Conservation (phyloP, 495 filamentous ascomycete species). For the Daldinia vernicosa region DNA sequence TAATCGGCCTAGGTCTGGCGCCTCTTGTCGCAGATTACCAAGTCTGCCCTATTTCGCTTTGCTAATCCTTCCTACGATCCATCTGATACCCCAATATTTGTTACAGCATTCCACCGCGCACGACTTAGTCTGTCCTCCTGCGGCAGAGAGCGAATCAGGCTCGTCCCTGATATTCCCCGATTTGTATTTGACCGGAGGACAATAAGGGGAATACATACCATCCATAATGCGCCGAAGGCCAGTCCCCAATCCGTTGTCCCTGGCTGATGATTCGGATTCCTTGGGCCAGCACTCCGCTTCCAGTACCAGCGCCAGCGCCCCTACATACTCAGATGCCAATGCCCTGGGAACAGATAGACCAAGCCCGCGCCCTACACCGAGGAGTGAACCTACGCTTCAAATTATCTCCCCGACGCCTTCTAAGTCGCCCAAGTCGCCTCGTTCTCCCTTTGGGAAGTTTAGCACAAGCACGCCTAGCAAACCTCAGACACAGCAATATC, state of each 20-base stretch:
- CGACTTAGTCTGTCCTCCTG: constrained; percentile 47
- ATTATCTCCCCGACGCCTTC: constrained; percentile 50
- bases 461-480: constrained; percentile 37
- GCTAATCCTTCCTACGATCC: constrained; percentile 34
- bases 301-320: constrained; percentile 37
- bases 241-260: constrained; percentile 62
- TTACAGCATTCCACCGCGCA: constrained; percentile 50
- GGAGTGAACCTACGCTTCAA: constrained; percentile 46
- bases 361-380: constrained; percentile 40
- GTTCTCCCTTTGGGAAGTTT: constrained; percentile 60
- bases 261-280: constrained; percentile 49
- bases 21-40: constrained; percentile 33
- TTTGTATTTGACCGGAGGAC: constrained; percentile 36
- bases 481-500: constrained; percentile 40
- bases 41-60: constrained; percentile 28
- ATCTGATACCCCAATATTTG: constrained; percentile 46
- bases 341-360: constrained; percentile 33
- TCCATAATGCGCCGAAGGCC: constrained; percentile 62
- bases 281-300: constrained; percentile 46
- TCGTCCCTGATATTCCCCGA: constrained; percentile 46
- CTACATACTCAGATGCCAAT: constrained; percentile 36
- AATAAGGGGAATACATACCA: constrained; percentile 40
- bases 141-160: constrained; percentile 50
- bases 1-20: constrained; percentile 31
- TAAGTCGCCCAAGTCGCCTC: constrained; percentile 61